A percentile compares a stretch with the other conserved stretches of the same genome.
Conservation (phyloP, 1,284 basidiomycete genomes). For the Prillingera fragicola region DNA sequence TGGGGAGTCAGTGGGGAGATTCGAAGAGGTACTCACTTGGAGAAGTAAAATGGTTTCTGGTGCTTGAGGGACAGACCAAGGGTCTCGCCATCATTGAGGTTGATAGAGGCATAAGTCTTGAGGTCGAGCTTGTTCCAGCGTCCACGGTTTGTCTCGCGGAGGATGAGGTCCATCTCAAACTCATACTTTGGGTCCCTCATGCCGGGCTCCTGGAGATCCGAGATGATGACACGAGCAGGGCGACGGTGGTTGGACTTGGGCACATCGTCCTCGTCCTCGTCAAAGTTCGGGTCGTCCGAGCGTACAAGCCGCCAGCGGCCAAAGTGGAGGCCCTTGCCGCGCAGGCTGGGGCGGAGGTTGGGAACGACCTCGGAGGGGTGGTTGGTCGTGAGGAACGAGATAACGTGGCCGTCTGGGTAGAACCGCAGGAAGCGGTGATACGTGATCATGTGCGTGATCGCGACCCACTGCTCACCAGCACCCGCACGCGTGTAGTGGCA, state of each 20-base stretch:
- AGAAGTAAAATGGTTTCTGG: conserved; percentile 87
- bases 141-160: conserved; percentile 72
- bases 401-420: conserved; percentile 75
- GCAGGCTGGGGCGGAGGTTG: conserved; percentile 65
- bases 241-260: conserved; percentile 1
- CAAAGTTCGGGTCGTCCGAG: conserved; percentile 14
- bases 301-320: conserved; percentile 42
- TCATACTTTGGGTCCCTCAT: conserved; percentile 56
- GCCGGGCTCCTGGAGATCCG: conserved; percentile 43
- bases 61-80: conserved; percentile 68
- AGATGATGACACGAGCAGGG: conserved; percentile 29
- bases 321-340: conserved; percentile 62
- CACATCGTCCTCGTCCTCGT: conserved; percentile 1
- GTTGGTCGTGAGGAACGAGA: conserved; percentile 81
- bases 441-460: conserved; percentile 50
- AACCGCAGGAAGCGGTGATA: conserved; percentile 65
- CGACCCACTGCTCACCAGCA: conserved; percentile 73
- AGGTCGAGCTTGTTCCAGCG: conserved; percentile 84
- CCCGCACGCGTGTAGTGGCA: conserved; percentile 73
- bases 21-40: conserved; percentile 54
- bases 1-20: conserved; percentile 13
- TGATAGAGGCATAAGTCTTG: conserved; percentile 65
- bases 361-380: conserved; percentile 71
- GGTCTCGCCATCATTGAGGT: conserved; percentile 67
- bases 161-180: conserved; percentile 75